These are phyloP conservation scores for Euphorbia tirucalli DNA, from an alignment of 345 rosid genomes.

Conservation along the genomic window DNA sequence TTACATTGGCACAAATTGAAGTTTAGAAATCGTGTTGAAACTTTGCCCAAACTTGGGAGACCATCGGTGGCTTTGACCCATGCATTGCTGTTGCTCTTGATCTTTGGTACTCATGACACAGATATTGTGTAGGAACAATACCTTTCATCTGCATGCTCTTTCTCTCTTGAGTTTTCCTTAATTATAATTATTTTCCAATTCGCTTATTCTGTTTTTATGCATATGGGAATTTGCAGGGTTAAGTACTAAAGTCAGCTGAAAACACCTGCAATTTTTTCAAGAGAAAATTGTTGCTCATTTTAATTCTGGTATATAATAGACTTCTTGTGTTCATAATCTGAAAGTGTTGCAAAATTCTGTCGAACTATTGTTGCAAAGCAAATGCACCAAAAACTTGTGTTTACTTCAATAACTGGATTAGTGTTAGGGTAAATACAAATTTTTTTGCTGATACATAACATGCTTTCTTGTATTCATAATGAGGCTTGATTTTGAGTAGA, in stretches of 20 bases:
- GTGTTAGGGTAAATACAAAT: neutral
- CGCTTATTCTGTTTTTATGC: neutral
- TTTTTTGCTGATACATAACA: neutral
- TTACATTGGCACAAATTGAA: no score
- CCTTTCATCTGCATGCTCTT: neutral
- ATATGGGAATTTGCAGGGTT: constrained; percentile 1
- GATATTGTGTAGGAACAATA: neutral
- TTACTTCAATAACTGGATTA: neutral
- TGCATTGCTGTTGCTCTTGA: neutral
- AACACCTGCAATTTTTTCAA: neutral
- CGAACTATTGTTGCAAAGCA: neutral
- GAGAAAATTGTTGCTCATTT: neutral
- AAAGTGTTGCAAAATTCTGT: neutral
- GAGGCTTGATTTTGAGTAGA: neutral
- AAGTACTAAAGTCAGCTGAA: neutral
- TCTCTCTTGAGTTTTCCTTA: neutral
- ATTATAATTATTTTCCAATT: neutral
- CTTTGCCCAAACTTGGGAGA: no score
- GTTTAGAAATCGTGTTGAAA: no score
- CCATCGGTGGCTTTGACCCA: no score
- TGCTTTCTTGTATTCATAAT: constrained; percentile 1
- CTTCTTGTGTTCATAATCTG: neutral
- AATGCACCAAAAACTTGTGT: neutral
- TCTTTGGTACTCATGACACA: neutral
- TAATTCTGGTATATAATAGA: neutral